Base-by-base conservation (phyloP, 2,329 filamentous ascomycete genomes). In the Hypoxylon rubiginosum region DNA sequence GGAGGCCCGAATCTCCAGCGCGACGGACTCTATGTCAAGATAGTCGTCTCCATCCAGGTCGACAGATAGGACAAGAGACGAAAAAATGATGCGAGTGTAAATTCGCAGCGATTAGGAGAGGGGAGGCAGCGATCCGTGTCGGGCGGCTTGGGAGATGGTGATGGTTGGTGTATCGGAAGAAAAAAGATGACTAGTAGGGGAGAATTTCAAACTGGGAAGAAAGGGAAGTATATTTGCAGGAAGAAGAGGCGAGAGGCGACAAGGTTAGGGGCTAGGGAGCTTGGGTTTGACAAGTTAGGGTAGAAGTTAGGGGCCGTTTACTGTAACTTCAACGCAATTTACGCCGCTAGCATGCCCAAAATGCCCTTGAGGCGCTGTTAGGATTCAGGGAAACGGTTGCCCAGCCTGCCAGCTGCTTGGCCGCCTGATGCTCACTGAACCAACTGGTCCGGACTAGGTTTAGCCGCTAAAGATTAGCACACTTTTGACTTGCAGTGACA, bases 1-100 rank as follows among this genome's bases (percentile, higher is more conserved):
- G 74, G 74, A 75, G 74, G 74, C 73, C 74, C 73, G 73, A 72
- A 75, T 75, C 73, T 74, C 74, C 74, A 75, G 72, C 73, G 71
- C 74, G 68, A 63, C 73, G 73, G 74, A 75, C 71, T 70, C 74
- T 75, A 75, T 70, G 60, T 21, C 26, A 69, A 67, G 62, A 72
- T 62, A 64, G 70, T 68, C 65, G 66, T 69, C 72, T 69, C 74
- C 74, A 75, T 75, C 72, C 71, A 75, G 73, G 68, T 71, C 50
- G 28, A 50, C 28, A 65, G 65, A 63, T 65, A 70, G 69, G 70
- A 67, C 39, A 65, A 71, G 58, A 63, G 57, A 62, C 57, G 56
- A 46, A 46, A 58, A 59, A 51, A 56, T 43, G 63, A 62, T 54
- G 48, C 41, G 51, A 58, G 46, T 28, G 41, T 67, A 56, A 62